Base-by-base conservation (phyloP, 192 early-diverging fungal species). In the Physocladia obscura region DNA sequence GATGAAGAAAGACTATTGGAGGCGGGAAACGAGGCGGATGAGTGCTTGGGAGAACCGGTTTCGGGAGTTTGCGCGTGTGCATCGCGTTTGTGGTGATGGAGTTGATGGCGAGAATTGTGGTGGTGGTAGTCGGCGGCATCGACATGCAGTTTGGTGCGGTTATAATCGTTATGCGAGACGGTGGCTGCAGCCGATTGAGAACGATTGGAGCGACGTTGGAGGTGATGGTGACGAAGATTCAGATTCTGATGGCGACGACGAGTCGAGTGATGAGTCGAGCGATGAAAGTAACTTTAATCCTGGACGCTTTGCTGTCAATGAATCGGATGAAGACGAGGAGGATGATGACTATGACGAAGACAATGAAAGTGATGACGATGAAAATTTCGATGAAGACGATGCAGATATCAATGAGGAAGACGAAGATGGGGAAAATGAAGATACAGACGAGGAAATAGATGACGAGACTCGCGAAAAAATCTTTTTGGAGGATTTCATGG, bases 401-500 rank as follows among this genome's bases (percentile, higher is more conserved):
- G 36, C 5, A 4, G 60, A 48, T 47, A 19, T 11, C 22, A 44
- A 62, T 62, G 62, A 65, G 11, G n/a, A 26, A 30, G 49, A 31
- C 15, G 44, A 49, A 17, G 62, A 49, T 31, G 62, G 52, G 4
- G 44, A 49, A 31, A 24, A 17, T 59, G 29, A 35, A 6, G 57
- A 59, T 36, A 17, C 19, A 30, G 24, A 24, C 27, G 52, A 55
- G 15, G 29, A 27, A 2, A 5, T 26, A 15, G 52, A 55, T 26
- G 60, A 62, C 3, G 60, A 47, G 1, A 44, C 39, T 2, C 39
- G 29, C 2, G 21, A 19, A 19, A 5, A 31, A 62, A 29, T 19
- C 13, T 65, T 65, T 51, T 51, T 65, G 31, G 62, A 65, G n/a
- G 62, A 65, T n/a, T 65, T 51, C 49, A 65, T 38, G 31, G 21